These are phyloP conservation scores for Phytophthora pluvialis DNA, from an alignment of 352 stramenopile genomes.

Conservation along the genomic window DNA sequence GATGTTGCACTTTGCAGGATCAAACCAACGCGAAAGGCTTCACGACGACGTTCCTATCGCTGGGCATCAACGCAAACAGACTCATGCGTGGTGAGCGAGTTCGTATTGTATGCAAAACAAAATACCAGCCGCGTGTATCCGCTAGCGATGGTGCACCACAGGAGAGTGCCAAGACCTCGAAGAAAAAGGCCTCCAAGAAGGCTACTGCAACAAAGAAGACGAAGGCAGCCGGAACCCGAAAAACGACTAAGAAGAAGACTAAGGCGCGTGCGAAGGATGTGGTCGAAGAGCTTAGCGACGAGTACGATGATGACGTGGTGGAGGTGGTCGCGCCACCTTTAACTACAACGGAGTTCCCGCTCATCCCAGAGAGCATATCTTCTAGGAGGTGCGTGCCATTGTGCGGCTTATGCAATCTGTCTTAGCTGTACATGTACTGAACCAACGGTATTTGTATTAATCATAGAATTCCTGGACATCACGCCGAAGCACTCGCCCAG, in stretches of 20 bases:
- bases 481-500: slow-evolving; percentile 78
- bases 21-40: slow-evolving; percentile 85
- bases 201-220: slow-evolving; percentile 35
- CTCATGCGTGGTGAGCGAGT: slow-evolving; percentile 73
- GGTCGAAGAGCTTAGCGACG: slow-evolving; percentile 70
- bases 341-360: slow-evolving; percentile 49
- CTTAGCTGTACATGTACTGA: not conserved
- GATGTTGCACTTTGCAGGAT: slow-evolving; percentile 46
- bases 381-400: slow-evolving; percentile 50
- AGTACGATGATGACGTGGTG: slow-evolving; percentile 68
- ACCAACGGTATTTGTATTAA: not conserved
- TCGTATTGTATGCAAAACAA: slow-evolving; percentile 83
- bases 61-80: slow-evolving; percentile 56
- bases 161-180: slow-evolving; percentile 27
- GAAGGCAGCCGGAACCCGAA: slow-evolving; percentile 33
- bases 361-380: slow-evolving; percentile 57
- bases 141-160: slow-evolving; percentile 26
- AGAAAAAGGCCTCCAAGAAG: slow-evolving; percentile 50
- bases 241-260: slow-evolving; percentile 43
- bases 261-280: slow-evolving; percentile 41
- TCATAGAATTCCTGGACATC: slow-evolving; percentile 65
- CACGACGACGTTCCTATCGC: slow-evolving; percentile 81
- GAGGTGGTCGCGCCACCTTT: slow-evolving; percentile 43
- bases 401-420: not conserved
- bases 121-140: slow-evolving; percentile 44